Conservation (phyloP, 352 stramenopile genomes). For the Pythium sukuiense region DNA sequence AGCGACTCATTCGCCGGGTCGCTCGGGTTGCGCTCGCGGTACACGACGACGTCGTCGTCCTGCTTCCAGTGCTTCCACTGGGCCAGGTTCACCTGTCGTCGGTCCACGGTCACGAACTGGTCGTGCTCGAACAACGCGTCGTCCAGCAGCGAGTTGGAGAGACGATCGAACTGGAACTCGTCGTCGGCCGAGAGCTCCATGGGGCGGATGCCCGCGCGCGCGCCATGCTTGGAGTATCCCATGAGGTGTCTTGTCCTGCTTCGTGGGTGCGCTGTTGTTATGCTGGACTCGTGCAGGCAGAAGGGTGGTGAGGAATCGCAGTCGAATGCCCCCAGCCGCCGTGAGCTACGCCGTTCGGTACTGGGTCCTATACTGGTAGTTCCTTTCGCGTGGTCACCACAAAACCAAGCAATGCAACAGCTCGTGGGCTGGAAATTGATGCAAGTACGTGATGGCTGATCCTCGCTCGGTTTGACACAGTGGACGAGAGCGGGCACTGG, state of each 20-base stretch:
- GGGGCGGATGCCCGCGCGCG: conserved; percentile 1
- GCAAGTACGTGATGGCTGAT: not conserved
- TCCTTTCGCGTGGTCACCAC: not conserved
- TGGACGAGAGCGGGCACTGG: not conserved
- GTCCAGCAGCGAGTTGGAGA: conserved; percentile 23
- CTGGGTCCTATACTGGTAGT: not conserved
- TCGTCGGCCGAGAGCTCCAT: conserved; percentile 24
- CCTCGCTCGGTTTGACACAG: not conserved
- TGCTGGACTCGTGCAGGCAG: too few species aligned
- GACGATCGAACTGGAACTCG: conserved; percentile 23
- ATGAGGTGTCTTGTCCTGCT: not conserved
- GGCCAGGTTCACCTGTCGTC: conserved; percentile 17
- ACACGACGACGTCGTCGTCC: conserved; percentile 27
- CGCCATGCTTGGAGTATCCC: not conserved
- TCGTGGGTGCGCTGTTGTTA: too few species aligned
- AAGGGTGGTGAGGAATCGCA: not conserved
- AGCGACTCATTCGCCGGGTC: conserved; percentile 6
- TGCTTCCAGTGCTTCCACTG: conserved; percentile 23
- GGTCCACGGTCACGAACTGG: conserved; percentile 22
- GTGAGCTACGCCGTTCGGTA: not conserved
- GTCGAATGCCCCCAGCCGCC: not conserved
- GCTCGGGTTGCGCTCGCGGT: conserved; percentile 13
- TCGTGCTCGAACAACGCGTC: conserved; percentile 28
- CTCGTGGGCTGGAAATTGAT: too few species aligned
- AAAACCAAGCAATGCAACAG: not conserved